These are phyloP conservation scores for Ogataea allantospora DNA, from an alignment of 805 yeast species.

Conservation along the genomic window DNA sequence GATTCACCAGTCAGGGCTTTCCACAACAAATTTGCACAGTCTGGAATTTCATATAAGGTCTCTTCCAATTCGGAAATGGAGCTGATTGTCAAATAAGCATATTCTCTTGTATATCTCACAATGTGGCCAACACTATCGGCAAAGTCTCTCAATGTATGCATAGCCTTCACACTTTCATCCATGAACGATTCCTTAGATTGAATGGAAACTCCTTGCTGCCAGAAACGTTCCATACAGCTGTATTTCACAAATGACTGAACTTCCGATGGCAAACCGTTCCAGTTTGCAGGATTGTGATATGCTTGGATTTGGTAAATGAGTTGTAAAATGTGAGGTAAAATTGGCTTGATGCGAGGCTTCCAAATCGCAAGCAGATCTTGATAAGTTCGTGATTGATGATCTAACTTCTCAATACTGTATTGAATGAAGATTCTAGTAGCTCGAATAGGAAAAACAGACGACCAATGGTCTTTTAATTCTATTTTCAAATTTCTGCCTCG, in stretches of 20 bases:
- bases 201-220: conserved; percentile 97
- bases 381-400: conserved; percentile 75
- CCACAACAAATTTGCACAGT: conserved; percentile 74
- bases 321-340: conserved; percentile 86
- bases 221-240: conserved; percentile 88
- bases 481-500: conserved; percentile 74
- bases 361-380: conserved; percentile 69
- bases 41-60: conserved; percentile 82
- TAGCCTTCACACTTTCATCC: conserved; percentile 91
- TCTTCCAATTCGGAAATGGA: conserved; percentile 88
- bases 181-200: conserved; percentile 92
- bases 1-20: conserved; percentile 82
- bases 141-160: conserved; percentile 90
- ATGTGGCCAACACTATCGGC: conserved; percentile 98
- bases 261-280: conserved; percentile 83
- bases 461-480: conserved; percentile 87
- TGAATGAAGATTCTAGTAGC: conserved; percentile 94
- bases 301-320: conserved; percentile 88
- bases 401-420: conserved; percentile 88
- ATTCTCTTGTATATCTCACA: conserved; percentile 92
- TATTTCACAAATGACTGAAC: conserved; percentile 91
- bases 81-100: conserved; percentile 86
- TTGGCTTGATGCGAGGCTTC: conserved; percentile 92
- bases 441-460: conserved; percentile 89
- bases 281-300: conserved; percentile 89